Percentiles rank a stretch among this genome's conserved stretches.
Evolutionary conservation across 179 eudicot species (phyloP).

Genomic region (Sideroxylon spinosum): DNA sequence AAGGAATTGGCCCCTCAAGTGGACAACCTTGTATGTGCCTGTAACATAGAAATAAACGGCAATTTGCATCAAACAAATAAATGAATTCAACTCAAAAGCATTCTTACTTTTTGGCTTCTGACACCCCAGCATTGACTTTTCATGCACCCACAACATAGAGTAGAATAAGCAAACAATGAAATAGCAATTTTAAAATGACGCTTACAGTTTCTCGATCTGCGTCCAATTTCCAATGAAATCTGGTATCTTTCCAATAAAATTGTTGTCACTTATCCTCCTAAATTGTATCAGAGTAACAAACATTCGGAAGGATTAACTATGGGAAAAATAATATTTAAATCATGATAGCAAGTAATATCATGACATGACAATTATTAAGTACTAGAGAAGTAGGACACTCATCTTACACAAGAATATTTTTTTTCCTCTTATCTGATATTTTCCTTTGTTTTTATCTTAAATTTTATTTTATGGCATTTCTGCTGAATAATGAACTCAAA

Average conservation of each 20-base stretch:
- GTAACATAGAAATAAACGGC: not conserved
- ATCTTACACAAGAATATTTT: not conserved
- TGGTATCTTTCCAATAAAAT: conserved; percentile 49
- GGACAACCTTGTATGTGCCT: conserved; percentile 58
- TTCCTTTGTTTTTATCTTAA: not conserved
- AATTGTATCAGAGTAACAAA: conserved; percentile 14
- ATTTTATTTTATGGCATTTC: not conserved
- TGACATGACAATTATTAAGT: not conserved
- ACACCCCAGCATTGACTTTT: conserved; percentile 1
- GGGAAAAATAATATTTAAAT: not conserved
- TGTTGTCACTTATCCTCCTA: conserved; percentile 56
- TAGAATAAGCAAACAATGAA: conserved; percentile 1
- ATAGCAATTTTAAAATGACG: not conserved
- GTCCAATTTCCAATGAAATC: conserved; percentile 44
- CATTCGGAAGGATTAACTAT: conserved; percentile 3
- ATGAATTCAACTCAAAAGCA: not conserved
- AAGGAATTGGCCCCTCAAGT: conserved; percentile 55
- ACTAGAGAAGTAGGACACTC: not conserved
- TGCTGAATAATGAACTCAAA: too few species aligned
- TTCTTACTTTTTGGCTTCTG: not conserved
- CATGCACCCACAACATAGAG: not conserved
- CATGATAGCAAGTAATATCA: not conserved
- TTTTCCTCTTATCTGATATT: not conserved
- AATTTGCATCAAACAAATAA: not conserved
- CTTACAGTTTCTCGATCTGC: conserved; percentile 51